Percentiles rank a stretch among this genome's conserved stretches.
These are phyloP conservation scores for Ambispora gerdemannii DNA, from an alignment of 192 early-diverging fungal species.

Conservation along the genomic window DNA sequence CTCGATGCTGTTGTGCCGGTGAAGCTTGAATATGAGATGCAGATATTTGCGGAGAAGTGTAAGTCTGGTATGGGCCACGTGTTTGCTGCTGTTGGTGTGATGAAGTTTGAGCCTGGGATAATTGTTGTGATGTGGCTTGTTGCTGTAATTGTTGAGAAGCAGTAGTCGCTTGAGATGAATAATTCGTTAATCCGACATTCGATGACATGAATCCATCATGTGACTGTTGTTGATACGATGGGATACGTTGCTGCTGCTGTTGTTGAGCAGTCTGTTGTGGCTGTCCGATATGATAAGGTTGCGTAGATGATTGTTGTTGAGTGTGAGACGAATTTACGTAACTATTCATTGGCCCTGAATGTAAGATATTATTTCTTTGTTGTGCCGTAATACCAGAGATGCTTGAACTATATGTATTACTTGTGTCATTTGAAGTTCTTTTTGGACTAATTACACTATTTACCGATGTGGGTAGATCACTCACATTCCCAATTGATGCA, in stretches of 20 bases:
- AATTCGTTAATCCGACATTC: slow-evolving; percentile 1
- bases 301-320: slow-evolving; percentile 19
- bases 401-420: neutral
- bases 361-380: slow-evolving; percentile 8
- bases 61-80: neutral
- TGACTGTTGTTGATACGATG: neutral
- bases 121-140: neutral
- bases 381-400: slow-evolving; percentile 24
- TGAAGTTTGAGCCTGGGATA: neutral
- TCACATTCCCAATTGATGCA: slow-evolving; percentile 17
- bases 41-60: neutral
- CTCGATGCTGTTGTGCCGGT: neutral
- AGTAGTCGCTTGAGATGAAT: slow-evolving; percentile 4
- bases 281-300: slow-evolving; percentile 22
- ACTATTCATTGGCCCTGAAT: slow-evolving; percentile 17
- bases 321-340: slow-evolving; percentile 27
- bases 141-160: neutral
- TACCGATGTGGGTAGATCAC: neutral
- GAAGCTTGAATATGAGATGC: neutral
- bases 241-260: neutral
- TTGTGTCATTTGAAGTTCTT: slow-evolving; percentile 23
- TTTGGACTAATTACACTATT: slow-evolving; percentile 21
- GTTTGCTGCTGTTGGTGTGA: slow-evolving; percentile 2
- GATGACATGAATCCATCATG: slow-evolving; percentile 5
- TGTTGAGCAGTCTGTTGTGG: slow-evolving; percentile 31